These are phyloP conservation scores for Mycena leptocephala DNA, from an alignment of 768 basidiomycete species.

Conservation along the genomic window DNA sequence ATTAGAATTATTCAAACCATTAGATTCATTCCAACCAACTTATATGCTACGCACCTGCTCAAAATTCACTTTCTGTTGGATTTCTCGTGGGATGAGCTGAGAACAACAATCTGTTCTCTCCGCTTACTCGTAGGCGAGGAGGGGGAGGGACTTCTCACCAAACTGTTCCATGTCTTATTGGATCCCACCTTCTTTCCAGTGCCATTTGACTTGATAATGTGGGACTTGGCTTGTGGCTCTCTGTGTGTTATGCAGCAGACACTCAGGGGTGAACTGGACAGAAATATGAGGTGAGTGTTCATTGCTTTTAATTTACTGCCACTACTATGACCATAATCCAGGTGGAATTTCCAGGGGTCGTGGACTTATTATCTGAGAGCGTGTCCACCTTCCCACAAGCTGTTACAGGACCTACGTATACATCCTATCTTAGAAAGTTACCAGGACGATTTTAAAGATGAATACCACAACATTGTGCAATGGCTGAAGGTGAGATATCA, in stretches of 20 bases:
- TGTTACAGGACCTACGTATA: too few species aligned
- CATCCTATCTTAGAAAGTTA: too few species aligned
- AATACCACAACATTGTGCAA: neutral
- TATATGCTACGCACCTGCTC: neutral
- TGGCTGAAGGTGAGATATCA: neutral
- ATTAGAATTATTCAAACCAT: neutral
- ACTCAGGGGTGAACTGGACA: too few species aligned
- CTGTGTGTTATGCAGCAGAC: too few species aligned
- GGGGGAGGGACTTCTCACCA: neutral
- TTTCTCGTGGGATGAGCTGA: constrained; percentile 7
- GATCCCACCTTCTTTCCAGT: neutral
- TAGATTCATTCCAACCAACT: neutral
- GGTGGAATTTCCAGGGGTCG: too few species aligned
- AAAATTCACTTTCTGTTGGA: neutral
- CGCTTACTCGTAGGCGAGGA: neutral
- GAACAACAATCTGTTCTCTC: neutral
- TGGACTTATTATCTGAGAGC: too few species aligned
- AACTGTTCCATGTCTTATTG: neutral
- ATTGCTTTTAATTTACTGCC: too few species aligned
- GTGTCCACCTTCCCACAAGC: too few species aligned
- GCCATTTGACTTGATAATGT: too few species aligned
- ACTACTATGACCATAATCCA: too few species aligned
- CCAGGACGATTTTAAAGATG: neutral
- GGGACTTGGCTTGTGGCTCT: too few species aligned
- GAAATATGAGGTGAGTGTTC: too few species aligned